phyloP scores from a whole-genome alignment of 805 yeast genomes.

The Blastobotrys robertii region DNA sequence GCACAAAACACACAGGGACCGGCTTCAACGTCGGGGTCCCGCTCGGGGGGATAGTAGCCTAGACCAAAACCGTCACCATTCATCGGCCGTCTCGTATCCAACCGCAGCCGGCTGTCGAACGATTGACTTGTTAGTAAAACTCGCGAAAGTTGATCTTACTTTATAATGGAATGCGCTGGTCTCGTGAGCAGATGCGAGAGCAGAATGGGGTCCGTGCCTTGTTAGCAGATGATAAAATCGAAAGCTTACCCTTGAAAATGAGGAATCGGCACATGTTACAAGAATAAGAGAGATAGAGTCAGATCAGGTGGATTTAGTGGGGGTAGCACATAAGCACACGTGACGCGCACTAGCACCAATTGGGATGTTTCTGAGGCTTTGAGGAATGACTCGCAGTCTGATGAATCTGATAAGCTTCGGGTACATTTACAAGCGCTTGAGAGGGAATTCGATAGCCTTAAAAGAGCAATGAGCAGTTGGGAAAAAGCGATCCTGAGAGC shows the following conservation, averaged over 20 bases:
- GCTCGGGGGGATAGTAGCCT: conserved; percentile 69
- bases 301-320: no score
- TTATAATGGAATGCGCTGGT: conserved; percentile 95
- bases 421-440: no score
- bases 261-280: conserved; percentile 77
- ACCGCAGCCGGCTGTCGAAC: conserved; percentile 77
- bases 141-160: conserved; percentile 26
- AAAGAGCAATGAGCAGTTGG: no score
- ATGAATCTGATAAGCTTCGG: no score
- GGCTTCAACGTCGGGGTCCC: conserved; percentile 40
- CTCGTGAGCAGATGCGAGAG: conserved; percentile 80
- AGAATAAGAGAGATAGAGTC: neutral
- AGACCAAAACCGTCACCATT: conserved; percentile 99
- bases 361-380: no score
- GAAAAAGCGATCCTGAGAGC: no score
- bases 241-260: conserved; percentile 53
- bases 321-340: no score
- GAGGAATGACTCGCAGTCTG: no score
- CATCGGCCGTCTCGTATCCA: conserved; percentile 85
- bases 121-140: conserved; percentile 45
- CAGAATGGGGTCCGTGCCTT: conserved; percentile 76
- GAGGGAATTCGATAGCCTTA: no score
- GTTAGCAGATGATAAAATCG: neutral
- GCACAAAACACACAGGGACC: conserved; percentile 93
- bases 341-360: no score